Conservation (phyloP, 164 flowering plant genomes). For the Nymphaea thermarum region DNA sequence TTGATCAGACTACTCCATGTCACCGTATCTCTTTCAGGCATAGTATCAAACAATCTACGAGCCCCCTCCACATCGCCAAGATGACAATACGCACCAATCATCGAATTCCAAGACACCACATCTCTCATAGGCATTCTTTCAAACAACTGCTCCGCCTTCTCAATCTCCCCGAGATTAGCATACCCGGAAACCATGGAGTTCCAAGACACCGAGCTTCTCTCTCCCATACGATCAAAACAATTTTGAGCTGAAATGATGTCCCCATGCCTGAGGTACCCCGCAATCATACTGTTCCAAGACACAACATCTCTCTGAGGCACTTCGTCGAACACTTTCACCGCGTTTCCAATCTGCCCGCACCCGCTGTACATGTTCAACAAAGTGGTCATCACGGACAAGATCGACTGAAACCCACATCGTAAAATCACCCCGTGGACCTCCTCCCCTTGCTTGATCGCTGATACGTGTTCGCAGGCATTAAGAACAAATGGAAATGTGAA, state of each 20-base stretch:
- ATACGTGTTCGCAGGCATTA: constrained; percentile 29
- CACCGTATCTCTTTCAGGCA: constrained; percentile 47
- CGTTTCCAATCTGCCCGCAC: constrained; percentile 2
- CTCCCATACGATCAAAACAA: constrained; percentile 7
- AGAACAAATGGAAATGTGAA: constrained; percentile 64
- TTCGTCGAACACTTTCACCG: constrained; percentile 6
- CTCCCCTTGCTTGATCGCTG: constrained; percentile 8
- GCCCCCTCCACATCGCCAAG: constrained; percentile 56
- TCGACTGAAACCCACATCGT: constrained; percentile 34
- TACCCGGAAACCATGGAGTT: constrained; percentile 20
- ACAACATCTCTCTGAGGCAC: constrained; percentile 6
- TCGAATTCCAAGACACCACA: constrained; percentile 45
- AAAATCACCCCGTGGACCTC: constrained; percentile 42
- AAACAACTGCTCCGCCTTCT: constrained; percentile 38
- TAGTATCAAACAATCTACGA: constrained; percentile 28
- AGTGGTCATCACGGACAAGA: constrained; percentile 29
- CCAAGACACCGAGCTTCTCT: constrained; percentile 10
- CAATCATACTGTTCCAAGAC: constrained; percentile 3
- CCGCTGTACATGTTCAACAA: constrained; percentile 9
- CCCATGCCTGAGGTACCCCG: constrained; percentile 1
- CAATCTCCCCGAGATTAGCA: constrained; percentile 21
- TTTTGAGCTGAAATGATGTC: neutral
- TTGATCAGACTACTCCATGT: constrained; percentile 73
- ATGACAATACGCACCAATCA: constrained; percentile 50
- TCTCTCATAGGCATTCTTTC: constrained; percentile 51